Percentiles rank a stretch among this genome's conserved stretches.
phyloP scores from a whole-genome alignment of 192 early-diverging fungal genomes.

The Physocladia obscura region DNA sequence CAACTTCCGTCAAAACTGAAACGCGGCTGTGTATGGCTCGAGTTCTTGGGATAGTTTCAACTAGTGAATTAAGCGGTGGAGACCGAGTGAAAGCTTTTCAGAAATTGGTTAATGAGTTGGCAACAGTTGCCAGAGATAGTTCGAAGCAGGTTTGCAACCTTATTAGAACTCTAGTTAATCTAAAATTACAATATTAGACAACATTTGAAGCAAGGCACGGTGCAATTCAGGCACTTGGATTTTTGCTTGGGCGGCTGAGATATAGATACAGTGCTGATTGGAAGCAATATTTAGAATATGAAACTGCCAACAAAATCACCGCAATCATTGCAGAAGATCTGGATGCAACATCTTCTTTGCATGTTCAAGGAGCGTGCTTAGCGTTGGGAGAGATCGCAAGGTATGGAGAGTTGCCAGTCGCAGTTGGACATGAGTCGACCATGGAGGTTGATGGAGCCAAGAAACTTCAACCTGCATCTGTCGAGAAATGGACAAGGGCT shows the following conservation, averaged over 20 bases:
- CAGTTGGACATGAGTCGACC: slow-evolving; percentile 21
- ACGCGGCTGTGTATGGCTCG: slow-evolving; percentile 66
- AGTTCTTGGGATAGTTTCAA: slow-evolving; percentile 72
- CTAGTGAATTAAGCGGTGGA: slow-evolving; percentile 42
- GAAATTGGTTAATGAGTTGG: slow-evolving; percentile 44
- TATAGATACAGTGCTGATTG: slow-evolving; percentile 54
- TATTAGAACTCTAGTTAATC: background rate
- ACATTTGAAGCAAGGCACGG: slow-evolving; percentile 67
- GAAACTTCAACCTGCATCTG: background rate
- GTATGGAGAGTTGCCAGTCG: slow-evolving; percentile 49
- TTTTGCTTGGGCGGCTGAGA: slow-evolving; percentile 58
- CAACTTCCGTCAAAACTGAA: slow-evolving; percentile 60
- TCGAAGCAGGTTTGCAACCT: slow-evolving; percentile 43
- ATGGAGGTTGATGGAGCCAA: slow-evolving; percentile 29
- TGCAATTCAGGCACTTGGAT: slow-evolving; percentile 67
- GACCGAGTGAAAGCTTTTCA: slow-evolving; percentile 34
- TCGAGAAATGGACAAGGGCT: slow-evolving; percentile 18
- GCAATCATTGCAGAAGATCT: slow-evolving; percentile 51
- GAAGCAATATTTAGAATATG: slow-evolving; percentile 39
- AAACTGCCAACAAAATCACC: slow-evolving; percentile 18
- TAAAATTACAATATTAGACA: slow-evolving; percentile 6
- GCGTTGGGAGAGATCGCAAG: slow-evolving; percentile 74
- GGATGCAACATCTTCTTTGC: slow-evolving; percentile 48
- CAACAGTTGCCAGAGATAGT: slow-evolving; percentile 35
- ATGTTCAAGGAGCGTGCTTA: slow-evolving; percentile 61